Conservation (phyloP, 495 filamentous ascomycete species). For the Friedmanniomyces simplex region DNA sequence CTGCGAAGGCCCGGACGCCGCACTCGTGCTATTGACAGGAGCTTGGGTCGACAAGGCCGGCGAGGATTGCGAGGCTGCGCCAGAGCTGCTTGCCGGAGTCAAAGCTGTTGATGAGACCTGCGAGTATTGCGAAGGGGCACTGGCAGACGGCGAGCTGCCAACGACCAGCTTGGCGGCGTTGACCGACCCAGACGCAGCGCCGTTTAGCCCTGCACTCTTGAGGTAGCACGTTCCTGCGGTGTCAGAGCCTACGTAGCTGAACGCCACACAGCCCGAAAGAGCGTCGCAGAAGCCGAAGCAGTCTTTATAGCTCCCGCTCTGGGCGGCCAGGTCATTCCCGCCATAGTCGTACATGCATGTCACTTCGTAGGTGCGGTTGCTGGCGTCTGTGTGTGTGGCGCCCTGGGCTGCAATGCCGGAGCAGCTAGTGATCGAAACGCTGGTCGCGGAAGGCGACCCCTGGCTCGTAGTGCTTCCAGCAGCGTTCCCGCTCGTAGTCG, state of each 20-base stretch:
- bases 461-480: not conserved
- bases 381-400: not conserved
- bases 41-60: too few relatives aligned
- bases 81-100: not conserved
- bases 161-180: not conserved
- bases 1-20: too few relatives aligned
- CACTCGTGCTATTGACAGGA: too few relatives aligned
- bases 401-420: not conserved
- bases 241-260: not conserved
- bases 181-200: not conserved
- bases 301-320: not conserved
- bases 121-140: not conserved
- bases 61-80: not conserved
- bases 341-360: slow-evolving; percentile 6
- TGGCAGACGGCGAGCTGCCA: not conserved
- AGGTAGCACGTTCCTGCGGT: slow-evolving; percentile 9
- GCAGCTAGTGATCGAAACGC: not conserved
- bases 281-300: slow-evolving; percentile 8
- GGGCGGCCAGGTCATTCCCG: slow-evolving; percentile 1
- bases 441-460: not conserved
- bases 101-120: not conserved
- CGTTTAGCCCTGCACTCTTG: not conserved
- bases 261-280: slow-evolving; percentile 3
- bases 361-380: slow-evolving; percentile 2
- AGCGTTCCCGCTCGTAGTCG: too few relatives aligned